A percentile compares a stretch with the other conserved stretches of the same genome.
Conservation (phyloP, 805 yeast genomes). For the Ogataea corticis region DNA sequence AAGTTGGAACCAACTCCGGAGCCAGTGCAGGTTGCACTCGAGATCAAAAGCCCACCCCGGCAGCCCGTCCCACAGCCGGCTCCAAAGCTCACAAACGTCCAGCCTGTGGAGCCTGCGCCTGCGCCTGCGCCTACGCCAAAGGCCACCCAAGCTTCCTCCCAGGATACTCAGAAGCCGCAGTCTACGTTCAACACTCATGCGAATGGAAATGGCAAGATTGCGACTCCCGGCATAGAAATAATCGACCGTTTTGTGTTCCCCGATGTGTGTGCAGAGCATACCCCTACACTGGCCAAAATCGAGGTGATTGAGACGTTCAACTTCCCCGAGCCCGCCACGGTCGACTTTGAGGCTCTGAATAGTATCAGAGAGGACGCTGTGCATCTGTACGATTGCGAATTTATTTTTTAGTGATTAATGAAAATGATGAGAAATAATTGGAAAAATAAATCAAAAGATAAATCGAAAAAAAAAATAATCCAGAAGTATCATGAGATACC, state of each 20-base stretch:
- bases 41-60: too few relatives aligned
- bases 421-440: background rate
- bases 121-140: too few relatives aligned
- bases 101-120: too few relatives aligned
- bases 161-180: too few relatives aligned
- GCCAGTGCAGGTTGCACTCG: background rate
- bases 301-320: slow-evolving; percentile 24
- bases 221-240: slow-evolving; percentile 7
- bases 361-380: slow-evolving; percentile 16
- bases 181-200: background rate
- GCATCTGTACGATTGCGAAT: slow-evolving; percentile 17
- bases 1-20: too few relatives aligned
- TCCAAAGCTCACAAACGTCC: background rate
- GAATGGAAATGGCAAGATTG: too few relatives aligned
- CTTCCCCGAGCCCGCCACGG: slow-evolving; percentile 24
- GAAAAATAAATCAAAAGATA: too few relatives aligned
- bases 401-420: slow-evolving; percentile 11
- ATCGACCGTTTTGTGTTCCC: slow-evolving; percentile 22
- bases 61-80: too few relatives aligned
- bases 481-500: too few relatives aligned
- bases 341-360: slow-evolving; percentile 11
- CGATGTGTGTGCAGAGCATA: slow-evolving; percentile 8
- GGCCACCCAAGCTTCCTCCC: too few relatives aligned
- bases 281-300: slow-evolving; percentile 4
- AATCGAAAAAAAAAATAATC: too few relatives aligned